phyloP scores from a whole-genome alignment of 805 yeast species.

The Yarrowia sp. region DNA sequence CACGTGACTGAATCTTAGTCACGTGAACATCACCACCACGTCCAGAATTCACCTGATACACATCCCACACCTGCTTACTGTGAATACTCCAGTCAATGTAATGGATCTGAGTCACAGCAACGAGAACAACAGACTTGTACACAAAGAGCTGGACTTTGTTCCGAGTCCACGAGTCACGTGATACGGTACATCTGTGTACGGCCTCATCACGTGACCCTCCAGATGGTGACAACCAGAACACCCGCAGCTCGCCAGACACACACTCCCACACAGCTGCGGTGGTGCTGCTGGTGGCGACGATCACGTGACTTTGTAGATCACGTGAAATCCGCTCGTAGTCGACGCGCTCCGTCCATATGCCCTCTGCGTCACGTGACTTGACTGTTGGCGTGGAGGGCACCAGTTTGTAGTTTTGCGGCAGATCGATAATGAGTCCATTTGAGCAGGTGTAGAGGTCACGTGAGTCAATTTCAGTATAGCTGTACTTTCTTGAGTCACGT shows the following conservation, averaged over 20 bases:
- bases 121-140: background rate
- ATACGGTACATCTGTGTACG: background rate
- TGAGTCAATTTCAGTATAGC: background rate
- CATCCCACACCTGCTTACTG: slow-evolving; percentile 18
- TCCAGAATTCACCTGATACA: background rate
- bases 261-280: background rate
- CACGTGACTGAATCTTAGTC: background rate
- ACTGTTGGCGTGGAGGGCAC: background rate
- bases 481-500: background rate
- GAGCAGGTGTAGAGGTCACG: slow-evolving; percentile 1
- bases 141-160: slow-evolving; percentile 1
- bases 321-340: background rate
- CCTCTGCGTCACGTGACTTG: slow-evolving; percentile 16
- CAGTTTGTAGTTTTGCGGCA: background rate
- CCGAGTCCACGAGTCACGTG: slow-evolving; percentile 2
- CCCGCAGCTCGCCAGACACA: background rate
- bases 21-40: background rate
- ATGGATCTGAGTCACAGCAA: slow-evolving; percentile 13
- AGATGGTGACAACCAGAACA: background rate
- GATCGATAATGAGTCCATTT: background rate
- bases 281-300: background rate
- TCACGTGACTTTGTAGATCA: background rate
- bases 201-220: background rate
- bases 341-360: slow-evolving; percentile 1
- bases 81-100: slow-evolving; percentile 20